A percentile compares a stretch with the other conserved stretches of the same genome.
Evolutionary conservation across 2,329 filamentous ascomycete species (phyloP).

Genomic region (Oidium heveae): DNA sequence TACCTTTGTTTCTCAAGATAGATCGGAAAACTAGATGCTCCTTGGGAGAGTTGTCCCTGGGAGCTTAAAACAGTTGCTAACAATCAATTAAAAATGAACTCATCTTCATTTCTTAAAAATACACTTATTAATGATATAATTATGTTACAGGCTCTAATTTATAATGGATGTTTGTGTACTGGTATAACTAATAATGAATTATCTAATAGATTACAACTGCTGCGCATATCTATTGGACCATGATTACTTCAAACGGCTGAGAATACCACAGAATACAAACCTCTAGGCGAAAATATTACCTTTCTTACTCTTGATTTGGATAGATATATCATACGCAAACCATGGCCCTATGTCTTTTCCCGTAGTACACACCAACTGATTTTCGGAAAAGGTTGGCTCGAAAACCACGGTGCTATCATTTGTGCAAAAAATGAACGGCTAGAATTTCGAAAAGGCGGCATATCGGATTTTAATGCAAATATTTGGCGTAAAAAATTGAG

Average conservation of each 20-base stretch:
- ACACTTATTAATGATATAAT: too few species aligned
- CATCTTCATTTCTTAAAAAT: neutral
- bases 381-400: neutral
- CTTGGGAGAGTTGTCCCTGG: neutral
- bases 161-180: neutral
- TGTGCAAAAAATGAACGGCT: too few species aligned
- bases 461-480: too few species aligned
- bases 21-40: neutral
- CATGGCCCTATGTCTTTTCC: neutral
- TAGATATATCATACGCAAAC: neutral
- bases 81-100: neutral
- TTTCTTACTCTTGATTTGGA: neutral
- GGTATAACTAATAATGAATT: neutral
- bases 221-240: neutral
- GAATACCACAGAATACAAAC: neutral
- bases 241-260: neutral
- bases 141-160: neutral
- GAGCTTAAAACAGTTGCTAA: neutral
- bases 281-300: neutral
- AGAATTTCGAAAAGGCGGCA: too few species aligned
- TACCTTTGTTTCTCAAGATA: neutral
- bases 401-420: neutral
- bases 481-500: too few species aligned
- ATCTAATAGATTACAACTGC: neutral
- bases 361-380: neutral